These are phyloP conservation scores for Yamadazyma atlantica DNA, from an alignment of 1,139 yeast species.

Conservation along the genomic window DNA sequence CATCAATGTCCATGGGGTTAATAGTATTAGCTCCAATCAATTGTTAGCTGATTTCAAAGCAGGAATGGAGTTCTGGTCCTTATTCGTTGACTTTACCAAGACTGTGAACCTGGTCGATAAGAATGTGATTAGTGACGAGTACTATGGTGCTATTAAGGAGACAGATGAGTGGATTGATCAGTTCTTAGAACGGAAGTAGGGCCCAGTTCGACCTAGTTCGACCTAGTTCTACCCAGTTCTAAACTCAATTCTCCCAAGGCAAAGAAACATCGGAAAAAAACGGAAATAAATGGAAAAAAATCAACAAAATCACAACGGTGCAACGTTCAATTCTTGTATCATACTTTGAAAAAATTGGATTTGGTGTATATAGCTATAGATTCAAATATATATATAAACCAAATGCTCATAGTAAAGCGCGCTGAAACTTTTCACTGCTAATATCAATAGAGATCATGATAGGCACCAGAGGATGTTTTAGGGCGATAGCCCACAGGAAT, in stretches of 20 bases:
- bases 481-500: no score
- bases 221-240: no score
- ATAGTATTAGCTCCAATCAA: constrained; percentile 37
- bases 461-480: no score
- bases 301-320: not conserved
- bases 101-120: constrained; percentile 36
- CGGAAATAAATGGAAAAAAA: not conserved
- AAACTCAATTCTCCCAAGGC: no score
- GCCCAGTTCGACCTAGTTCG: no score
- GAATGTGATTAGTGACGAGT: constrained; percentile 31
- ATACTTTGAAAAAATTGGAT: no score
- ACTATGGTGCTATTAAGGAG: constrained; percentile 30
- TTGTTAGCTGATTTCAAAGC: constrained; percentile 40
- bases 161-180: constrained; percentile 43
- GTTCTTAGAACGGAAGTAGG: constrained; percentile 1
- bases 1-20: constrained; percentile 44
- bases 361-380: no score
- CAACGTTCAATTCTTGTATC: not conserved
- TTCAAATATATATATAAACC: no score
- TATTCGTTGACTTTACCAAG: constrained; percentile 41
- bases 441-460: no score
- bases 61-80: constrained; percentile 40
- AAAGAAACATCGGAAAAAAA: not conserved
- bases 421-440: no score
- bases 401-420: no score